Evolutionary conservation across 225 moss, liverwort and hornwort genomes (phyloP).

Genomic region (Pseudoscleropodium purum): DNA sequence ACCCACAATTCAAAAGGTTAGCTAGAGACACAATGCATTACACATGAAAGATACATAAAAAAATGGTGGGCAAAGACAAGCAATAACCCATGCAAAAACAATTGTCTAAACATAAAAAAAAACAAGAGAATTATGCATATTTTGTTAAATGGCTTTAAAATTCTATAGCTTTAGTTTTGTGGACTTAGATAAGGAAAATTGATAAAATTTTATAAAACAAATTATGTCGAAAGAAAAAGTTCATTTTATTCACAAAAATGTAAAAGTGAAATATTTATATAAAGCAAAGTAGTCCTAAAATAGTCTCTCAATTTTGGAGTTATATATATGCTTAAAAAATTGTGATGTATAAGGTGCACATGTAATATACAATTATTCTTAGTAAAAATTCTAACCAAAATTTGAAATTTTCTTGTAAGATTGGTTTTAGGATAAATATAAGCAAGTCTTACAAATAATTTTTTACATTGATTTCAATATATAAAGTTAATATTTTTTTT

Average conservation of each 20-base stretch:
- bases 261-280: background rate
- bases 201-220: background rate
- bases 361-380: too few species aligned
- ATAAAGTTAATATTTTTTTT: background rate
- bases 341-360: too few species aligned
- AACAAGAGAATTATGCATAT: background rate
- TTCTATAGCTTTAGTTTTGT: background rate
- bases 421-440: background rate
- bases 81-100: background rate
- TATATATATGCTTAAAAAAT: too few species aligned
- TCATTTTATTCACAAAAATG: background rate
- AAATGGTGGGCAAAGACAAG: background rate
- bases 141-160: background rate
- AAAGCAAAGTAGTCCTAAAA: background rate
- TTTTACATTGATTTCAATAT: background rate
- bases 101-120: background rate
- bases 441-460: fast-evolving
- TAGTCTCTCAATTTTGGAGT: background rate
- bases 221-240: fast-evolving
- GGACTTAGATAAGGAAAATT: fast-evolving
- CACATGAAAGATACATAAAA: background rate
- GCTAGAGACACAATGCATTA: background rate
- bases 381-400: background rate
- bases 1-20: background rate
- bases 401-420: background rate